Percentiles rank a stretch among this genome's conserved stretches.
Conservation (phyloP, 73 alveolate species). For the Tetrahymena borealis region DNA sequence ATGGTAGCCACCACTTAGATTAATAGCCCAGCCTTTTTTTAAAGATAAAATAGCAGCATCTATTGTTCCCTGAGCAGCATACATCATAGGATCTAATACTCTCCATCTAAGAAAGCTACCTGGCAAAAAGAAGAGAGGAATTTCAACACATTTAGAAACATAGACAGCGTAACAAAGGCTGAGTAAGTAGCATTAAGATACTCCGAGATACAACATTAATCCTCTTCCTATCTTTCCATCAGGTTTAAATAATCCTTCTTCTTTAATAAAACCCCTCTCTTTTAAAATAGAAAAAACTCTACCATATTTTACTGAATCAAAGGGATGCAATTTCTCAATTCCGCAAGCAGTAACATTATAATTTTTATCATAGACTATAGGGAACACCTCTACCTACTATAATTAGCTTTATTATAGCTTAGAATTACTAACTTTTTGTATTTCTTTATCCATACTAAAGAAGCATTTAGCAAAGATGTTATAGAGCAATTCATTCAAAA, state of each 20-base stretch:
- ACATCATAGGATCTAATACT: conserved; percentile 72
- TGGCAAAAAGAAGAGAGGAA: conserved; percentile 70
- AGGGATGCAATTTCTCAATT: conserved; percentile 76
- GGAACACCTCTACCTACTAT: conserved; percentile 5
- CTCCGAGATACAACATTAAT: conserved; percentile 44
- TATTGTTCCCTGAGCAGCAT: conserved; percentile 73
- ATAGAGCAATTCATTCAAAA: background rate
- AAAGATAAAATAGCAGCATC: conserved; percentile 61
- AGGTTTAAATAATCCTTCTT: background rate
- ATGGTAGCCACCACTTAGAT: conserved; percentile 86
- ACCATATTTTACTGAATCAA: conserved; percentile 75
- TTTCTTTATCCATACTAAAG: background rate
- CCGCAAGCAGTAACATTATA: conserved; percentile 80
- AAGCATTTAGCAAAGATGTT: background rate
- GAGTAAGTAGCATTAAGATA: conserved; percentile 42
- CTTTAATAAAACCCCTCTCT: conserved; percentile 20
- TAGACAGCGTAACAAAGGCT: conserved; percentile 45
- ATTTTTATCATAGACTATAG: conserved; percentile 54
- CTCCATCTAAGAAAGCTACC: conserved; percentile 58
- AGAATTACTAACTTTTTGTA: background rate
- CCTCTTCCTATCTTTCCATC: conserved; percentile 54
- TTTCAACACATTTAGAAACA: conserved; percentile 58
- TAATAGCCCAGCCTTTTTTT: conserved; percentile 66
- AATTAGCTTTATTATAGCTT: background rate
- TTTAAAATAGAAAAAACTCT: conserved; percentile 40